Evolutionary conservation across 2,329 filamentous ascomycete species (phyloP).

Genomic region (Fusarium paranaense): DNA sequence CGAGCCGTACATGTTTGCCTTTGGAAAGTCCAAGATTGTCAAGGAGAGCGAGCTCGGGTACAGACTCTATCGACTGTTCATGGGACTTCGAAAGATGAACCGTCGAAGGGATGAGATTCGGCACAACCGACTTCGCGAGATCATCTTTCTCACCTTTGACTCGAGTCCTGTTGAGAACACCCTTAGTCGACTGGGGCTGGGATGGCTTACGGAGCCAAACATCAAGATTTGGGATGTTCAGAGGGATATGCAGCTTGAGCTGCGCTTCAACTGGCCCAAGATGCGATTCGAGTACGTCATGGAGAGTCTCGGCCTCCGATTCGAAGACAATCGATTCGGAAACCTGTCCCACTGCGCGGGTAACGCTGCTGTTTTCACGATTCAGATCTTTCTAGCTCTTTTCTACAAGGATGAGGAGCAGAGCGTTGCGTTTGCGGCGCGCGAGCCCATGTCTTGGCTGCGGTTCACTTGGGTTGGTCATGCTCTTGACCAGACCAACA

Average conservation of each 20-base stretch:
- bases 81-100: constrained; percentile 10
- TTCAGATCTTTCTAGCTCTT: constrained; percentile 16
- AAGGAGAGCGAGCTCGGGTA: background rate
- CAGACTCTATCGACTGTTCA: constrained; percentile 3
- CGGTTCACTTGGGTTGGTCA: constrained; percentile 35
- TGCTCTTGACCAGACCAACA: constrained; percentile 30
- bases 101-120: constrained; percentile 7
- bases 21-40: constrained; percentile 22
- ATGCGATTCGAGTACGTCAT: constrained; percentile 23
- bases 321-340: constrained; percentile 31
- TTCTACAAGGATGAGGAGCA: constrained; percentile 24
- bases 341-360: constrained; percentile 22
- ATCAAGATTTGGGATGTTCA: constrained; percentile 24
- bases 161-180: background rate
- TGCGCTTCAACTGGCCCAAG: constrained; percentile 7
- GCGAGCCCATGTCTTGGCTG: constrained; percentile 21
- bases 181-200: constrained; percentile 4
- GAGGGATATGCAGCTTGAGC: constrained; percentile 7
- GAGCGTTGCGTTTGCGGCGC: constrained; percentile 5
- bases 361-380: constrained; percentile 25
- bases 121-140: background rate
- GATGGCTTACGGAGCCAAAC: background rate
- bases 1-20: constrained; percentile 27
- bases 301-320: constrained; percentile 27
- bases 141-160: constrained; percentile 26